Percentiles rank a stretch among this genome's conserved stretches.
Evolutionary conservation across 139 green algal species (phyloP).

Genomic region (Micractinium sp.): DNA sequence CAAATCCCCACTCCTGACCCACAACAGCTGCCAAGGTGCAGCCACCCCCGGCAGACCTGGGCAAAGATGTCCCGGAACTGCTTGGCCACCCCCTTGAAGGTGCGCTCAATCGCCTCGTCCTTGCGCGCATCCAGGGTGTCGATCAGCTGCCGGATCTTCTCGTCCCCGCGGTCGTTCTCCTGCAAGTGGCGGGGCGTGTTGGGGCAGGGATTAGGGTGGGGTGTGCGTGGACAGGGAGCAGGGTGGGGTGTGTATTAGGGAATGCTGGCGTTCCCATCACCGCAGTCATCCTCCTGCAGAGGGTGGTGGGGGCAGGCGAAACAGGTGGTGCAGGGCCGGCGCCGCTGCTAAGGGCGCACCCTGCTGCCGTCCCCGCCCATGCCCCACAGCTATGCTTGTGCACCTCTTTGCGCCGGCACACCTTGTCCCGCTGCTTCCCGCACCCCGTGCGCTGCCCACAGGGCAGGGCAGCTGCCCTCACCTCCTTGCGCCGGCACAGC

Average conservation of each 20-base stretch:
- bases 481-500: constrained; percentile 54
- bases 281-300: not conserved
- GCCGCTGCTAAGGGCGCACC: too few relatives aligned
- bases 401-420: too few relatives aligned
- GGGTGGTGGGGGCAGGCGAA: too few relatives aligned
- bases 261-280: constrained; percentile 49
- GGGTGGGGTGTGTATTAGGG: not conserved
- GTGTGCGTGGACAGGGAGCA: too few relatives aligned
- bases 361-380: too few relatives aligned
- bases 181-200: not conserved
- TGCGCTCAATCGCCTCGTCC: constrained; percentile 97
- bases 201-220: too few relatives aligned
- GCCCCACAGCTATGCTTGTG: too few relatives aligned
- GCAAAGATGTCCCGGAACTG: constrained; percentile 95
- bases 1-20: too few relatives aligned
- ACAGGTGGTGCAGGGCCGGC: too few relatives aligned
- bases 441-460: not conserved
- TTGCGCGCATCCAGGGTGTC: constrained; percentile 92
- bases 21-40: not conserved
- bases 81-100: constrained; percentile 96
- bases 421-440: not conserved
- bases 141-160: constrained; percentile 89
- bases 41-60: constrained; percentile 41
- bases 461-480: constrained; percentile 28
- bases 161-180: constrained; percentile 64